Evolutionary conservation across 2,329 filamentous ascomycete species (phyloP), one percentile per base, ranked within the genome.

Genomic region (Aureobasidium mangrovei): DNA sequence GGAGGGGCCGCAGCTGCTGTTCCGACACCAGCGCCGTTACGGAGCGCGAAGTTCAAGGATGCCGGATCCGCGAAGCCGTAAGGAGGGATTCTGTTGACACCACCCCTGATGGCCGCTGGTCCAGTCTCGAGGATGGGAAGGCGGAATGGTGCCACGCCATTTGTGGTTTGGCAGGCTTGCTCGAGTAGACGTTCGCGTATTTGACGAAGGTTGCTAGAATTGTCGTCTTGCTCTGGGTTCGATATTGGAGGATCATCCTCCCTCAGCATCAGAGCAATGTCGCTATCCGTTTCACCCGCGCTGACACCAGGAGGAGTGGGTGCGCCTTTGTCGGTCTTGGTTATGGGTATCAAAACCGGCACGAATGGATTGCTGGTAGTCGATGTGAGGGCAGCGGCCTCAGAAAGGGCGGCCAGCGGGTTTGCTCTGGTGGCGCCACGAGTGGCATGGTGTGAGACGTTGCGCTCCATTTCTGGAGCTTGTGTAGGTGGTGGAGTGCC

Each of bases 401-500:
- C 78, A 9, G 75, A 76, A 39, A 84, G 71, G 5, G 78, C 74
- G 32, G 66, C 64, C 10, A 68, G 75, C 72, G 58, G 77, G 70
- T 65, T 79, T 70, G 60, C 72, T 63, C 58, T 73, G 67, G 65
- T 63, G 28, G 63, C 66, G 53, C 75, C 76, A 53, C 75, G 76
- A 4, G 72, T 76, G 67, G 79, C 64, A 73, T 84, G 68, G 67
- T 79, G 70, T 41, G 79, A 81, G 24, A 78, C 73, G 9, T 79
- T 79, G 38, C 82, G 77, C 48, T 79, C 77, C 81, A 84, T 84
- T 53, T 81, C 80, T 4, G 62, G 58, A n/a, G 62, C 59, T 44
- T 62, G 59, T 31, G 47, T 57, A 18, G 63, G 61, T 31, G 63
- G 63, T 53, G 64, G 63, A 33, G 61, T 61, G 32, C 59, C 60